Evolutionary conservation across 2,329 filamentous ascomycete genomes (phyloP).

Genomic region (Penicillium sp.): DNA sequence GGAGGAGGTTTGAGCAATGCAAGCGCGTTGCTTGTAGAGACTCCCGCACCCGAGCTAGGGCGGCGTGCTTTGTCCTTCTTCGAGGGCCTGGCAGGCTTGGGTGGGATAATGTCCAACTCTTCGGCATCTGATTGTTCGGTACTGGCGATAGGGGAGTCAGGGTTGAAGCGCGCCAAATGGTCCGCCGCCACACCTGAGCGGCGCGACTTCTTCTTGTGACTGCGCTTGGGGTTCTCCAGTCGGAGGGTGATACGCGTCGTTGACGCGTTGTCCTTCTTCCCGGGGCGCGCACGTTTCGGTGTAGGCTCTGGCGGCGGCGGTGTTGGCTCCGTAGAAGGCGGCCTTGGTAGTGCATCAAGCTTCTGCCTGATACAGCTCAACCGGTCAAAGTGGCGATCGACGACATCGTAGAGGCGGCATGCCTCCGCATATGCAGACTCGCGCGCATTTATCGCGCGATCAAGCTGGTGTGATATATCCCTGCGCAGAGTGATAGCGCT

Average conservation of each 20-base stretch:
- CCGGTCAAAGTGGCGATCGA: conserved; percentile 57
- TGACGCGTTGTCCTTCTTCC: conserved; percentile 39
- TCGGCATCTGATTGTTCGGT: conserved; percentile 48
- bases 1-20: conserved; percentile 60
- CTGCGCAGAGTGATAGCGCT: conserved; percentile 53
- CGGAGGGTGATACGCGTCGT: conserved; percentile 45
- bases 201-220: conserved; percentile 39
- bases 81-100: conserved; percentile 22
- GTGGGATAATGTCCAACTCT: conserved; percentile 14
- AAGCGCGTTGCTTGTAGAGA: conserved; percentile 62
- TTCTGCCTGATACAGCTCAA: conserved; percentile 61
- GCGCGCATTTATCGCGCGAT: conserved; percentile 54
- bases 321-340: conserved; percentile 60
- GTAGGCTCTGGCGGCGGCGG: conserved; percentile 39
- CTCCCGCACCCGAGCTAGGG: conserved; percentile 18
- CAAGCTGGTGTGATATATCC: conserved; percentile 57
- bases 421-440: conserved; percentile 59
- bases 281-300: conserved; percentile 40
- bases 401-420: conserved; percentile 55
- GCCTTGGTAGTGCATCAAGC: conserved; percentile 60
- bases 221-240: conserved; percentile 31
- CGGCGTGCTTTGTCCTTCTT: conserved; percentile 46
- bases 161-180: conserved; percentile 40
- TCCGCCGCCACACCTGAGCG: conserved; percentile 36
- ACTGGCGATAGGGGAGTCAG: conserved; percentile 47